Percentiles rank a stretch among this genome's conserved stretches.
These are phyloP conservation scores for Solanum acaule DNA, from an alignment of 257 asterid species.

Conservation along the genomic window DNA sequence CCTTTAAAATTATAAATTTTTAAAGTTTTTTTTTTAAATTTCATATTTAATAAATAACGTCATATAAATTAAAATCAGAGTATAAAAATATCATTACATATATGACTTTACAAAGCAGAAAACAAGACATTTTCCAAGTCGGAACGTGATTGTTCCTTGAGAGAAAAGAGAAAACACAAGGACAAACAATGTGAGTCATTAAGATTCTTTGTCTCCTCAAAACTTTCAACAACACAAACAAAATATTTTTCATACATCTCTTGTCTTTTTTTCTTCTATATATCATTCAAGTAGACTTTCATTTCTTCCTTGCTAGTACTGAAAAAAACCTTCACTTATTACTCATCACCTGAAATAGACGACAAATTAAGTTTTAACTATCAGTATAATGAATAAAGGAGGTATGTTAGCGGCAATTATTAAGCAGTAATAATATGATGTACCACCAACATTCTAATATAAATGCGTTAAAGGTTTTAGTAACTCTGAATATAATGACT, in stretches of 20 bases:
- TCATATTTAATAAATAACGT: neutral
- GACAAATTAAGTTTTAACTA: neutral
- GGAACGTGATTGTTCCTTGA: neutral
- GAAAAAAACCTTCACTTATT: neutral
- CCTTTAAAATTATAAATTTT: neutral
- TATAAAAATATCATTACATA: neutral
- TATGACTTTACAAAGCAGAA: neutral
- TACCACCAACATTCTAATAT: neutral
- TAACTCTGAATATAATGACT: neutral
- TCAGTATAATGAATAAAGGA: neutral
- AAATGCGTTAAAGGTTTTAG: neutral
- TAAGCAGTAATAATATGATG: neutral
- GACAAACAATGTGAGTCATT: neutral
- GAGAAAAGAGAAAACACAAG: neutral
- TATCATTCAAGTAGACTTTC: neutral
- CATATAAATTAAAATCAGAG: neutral
- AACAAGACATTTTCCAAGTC: neutral
- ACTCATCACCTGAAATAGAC: slow-evolving; percentile 11
- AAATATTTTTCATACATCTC: neutral
- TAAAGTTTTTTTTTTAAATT: neutral
- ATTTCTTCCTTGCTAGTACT: neutral
- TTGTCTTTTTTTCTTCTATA: neutral
- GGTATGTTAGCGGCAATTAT: neutral
- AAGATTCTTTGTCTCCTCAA: neutral
- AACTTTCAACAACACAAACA: neutral